Evolutionary conservation across 2,329 filamentous ascomycete genomes (phyloP).

Genomic region (Knufia fluminis): DNA sequence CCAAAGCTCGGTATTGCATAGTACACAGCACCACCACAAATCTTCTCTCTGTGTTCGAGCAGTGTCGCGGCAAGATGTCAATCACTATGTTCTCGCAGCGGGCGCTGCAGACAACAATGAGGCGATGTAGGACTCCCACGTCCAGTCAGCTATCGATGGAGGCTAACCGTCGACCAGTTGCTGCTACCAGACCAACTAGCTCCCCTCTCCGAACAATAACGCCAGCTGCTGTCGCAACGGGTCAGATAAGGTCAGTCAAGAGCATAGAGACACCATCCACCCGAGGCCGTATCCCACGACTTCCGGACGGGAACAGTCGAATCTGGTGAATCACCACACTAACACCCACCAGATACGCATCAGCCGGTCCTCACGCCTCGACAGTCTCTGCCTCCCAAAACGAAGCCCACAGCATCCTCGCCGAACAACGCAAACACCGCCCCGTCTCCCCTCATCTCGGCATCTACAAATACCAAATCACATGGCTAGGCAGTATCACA

Average conservation of each 20-base stretch:
- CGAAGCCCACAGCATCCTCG: conserved; percentile 58
- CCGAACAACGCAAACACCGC: conserved; percentile 67
- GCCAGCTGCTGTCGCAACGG: conserved; percentile 36
- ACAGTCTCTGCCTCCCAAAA: conserved; percentile 44
- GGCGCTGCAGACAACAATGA: conserved; percentile 38
- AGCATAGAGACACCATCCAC: not conserved
- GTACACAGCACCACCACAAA: not conserved
- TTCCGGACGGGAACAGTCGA: not conserved
- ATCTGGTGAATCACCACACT: not conserved
- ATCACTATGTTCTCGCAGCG: conserved; percentile 40
- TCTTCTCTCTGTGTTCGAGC: not conserved
- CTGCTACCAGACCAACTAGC: conserved; percentile 29
- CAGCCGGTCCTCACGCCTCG: conserved; percentile 15
- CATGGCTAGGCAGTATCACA: conserved; percentile 66
- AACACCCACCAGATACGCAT: not conserved
- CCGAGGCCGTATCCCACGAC: not conserved
- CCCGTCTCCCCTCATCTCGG: conserved; percentile 75
- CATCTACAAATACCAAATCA: conserved; percentile 82
- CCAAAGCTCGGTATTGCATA: not conserved
- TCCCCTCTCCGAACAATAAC: conserved; percentile 36
- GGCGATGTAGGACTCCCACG: conserved; percentile 34
- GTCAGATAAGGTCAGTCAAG: conserved; percentile 38
- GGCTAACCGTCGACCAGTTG: conserved; percentile 31
- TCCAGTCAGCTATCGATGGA: conserved; percentile 11
- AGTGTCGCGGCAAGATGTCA: conserved; percentile 11